Evolutionary conservation across 2,329 filamentous ascomycete genomes (phyloP).

Genomic region (Stemphylium beticola): DNA sequence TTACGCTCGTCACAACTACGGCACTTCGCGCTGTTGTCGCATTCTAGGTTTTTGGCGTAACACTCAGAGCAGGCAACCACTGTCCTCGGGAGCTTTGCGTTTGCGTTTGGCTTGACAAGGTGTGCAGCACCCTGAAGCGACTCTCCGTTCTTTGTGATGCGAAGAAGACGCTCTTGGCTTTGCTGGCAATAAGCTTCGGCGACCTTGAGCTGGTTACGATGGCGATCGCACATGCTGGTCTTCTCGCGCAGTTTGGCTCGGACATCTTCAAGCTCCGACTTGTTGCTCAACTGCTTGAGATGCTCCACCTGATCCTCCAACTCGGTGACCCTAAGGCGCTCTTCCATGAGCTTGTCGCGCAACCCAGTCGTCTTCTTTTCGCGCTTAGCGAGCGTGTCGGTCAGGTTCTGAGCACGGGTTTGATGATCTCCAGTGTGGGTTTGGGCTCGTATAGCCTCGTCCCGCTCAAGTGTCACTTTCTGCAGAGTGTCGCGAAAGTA

Average conservation of each 20-base stretch:
- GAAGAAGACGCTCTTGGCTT: constrained; percentile 10
- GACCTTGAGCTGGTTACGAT: constrained; percentile 23
- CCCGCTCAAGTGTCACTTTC: constrained; percentile 1
- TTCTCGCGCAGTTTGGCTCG: constrained; percentile 28
- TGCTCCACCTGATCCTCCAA: constrained; percentile 22
- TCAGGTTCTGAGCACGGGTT: constrained; percentile 3
- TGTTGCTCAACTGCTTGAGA: constrained; percentile 9
- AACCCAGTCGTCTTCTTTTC: constrained; percentile 18
- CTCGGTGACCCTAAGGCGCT: constrained; percentile 10
- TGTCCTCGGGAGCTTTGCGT: constrained; percentile 24
- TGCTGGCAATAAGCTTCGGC: constrained; percentile 10
- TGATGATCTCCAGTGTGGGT: constrained; percentile 5
- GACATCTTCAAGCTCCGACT: constrained; percentile 10
- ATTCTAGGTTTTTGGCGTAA: constrained; percentile 31
- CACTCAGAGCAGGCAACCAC: constrained; percentile 40
- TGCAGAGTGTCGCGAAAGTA: constrained; percentile 12
- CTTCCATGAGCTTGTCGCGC: constrained; percentile 16
- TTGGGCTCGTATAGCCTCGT: constrained; percentile 1
- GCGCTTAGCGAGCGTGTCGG: constrained; percentile 12
- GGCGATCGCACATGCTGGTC: constrained; percentile 23
- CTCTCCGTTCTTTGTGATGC: constrained; percentile 17
- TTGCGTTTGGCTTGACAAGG: constrained; percentile 24
- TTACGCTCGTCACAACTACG: constrained; percentile 28
- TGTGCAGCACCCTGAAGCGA: constrained; percentile 35
- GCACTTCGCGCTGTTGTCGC: constrained; percentile 33